phyloP scores from a whole-genome alignment of 345 rosid species.

The Geranium brycei region DNA sequence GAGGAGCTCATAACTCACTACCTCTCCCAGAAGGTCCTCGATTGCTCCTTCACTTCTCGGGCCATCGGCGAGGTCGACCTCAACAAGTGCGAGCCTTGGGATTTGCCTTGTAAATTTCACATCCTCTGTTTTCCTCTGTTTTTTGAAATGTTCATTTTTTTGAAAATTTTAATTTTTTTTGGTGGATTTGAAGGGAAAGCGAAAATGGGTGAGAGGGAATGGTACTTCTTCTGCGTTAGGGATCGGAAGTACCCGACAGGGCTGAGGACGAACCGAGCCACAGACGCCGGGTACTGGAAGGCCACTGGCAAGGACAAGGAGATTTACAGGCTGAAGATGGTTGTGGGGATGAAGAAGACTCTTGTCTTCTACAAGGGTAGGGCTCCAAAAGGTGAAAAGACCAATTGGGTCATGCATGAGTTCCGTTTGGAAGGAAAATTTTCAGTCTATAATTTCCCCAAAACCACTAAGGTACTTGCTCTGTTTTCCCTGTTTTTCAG shows the following conservation, averaged over 20 bases:
- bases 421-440: constrained; percentile 66
- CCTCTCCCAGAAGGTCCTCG: constrained; percentile 53
- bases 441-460: constrained; percentile 59
- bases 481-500: background rate
- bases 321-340: constrained; percentile 49
- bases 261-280: constrained; percentile 73
- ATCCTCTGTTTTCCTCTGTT: background rate
- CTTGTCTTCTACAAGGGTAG: constrained; percentile 83
- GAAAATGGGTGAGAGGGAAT: constrained; percentile 89
- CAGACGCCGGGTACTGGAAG: constrained; percentile 87
- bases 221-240: constrained; percentile 88
- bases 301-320: constrained; percentile 93
- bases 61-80: constrained; percentile 90
- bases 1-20: constrained; percentile 90
- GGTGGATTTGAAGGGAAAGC: constrained; percentile 53
- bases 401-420: constrained; percentile 94
- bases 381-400: constrained; percentile 81
- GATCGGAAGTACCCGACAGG: constrained; percentile 92
- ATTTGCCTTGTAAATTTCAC: constrained; percentile 57
- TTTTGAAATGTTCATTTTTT: background rate
- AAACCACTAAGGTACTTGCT: constrained; percentile 52
- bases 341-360: constrained; percentile 93
- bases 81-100: constrained; percentile 30
- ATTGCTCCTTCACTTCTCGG: constrained; percentile 39
- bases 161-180: background rate